phyloP scores from a whole-genome alignment of 2,329 filamentous ascomycete genomes.

The Rhinocladiella similis region DNA sequence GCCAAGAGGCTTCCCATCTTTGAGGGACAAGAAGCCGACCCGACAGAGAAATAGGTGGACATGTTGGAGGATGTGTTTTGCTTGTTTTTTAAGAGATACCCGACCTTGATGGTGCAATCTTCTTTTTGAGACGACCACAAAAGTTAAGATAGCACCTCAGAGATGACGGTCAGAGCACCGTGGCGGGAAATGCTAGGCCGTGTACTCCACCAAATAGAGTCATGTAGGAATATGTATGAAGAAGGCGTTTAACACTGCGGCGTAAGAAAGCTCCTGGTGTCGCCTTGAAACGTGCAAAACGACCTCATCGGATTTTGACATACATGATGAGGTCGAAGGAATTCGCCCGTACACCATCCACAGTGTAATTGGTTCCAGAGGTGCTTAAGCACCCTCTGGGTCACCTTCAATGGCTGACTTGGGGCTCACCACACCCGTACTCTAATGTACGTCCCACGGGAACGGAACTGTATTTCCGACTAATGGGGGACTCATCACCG shows the following conservation, averaged over 20 bases:
- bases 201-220: slow-evolving; percentile 18
- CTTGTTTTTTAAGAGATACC: slow-evolving; percentile 15
- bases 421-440: no score
- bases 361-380: no score
- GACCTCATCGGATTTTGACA: no score
- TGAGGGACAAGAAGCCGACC: slow-evolving; percentile 67
- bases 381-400: no score
- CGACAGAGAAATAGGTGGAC: neutral
- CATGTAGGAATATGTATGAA: slow-evolving; percentile 1
- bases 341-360: no score
- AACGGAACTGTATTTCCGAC: no score
- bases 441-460: no score
- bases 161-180: slow-evolving; percentile 27
- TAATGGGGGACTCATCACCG: no score
- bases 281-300: no score
- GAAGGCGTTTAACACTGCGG: neutral
- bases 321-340: no score
- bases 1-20: slow-evolving; percentile 79
- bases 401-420: no score
- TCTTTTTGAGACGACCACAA: slow-evolving; percentile 4
- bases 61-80: slow-evolving; percentile 1
- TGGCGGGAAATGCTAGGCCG: slow-evolving; percentile 29
- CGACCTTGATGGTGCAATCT: slow-evolving; percentile 27
- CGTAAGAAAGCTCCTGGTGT: no score
- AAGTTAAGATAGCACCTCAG: slow-evolving; percentile 23